Evolutionary conservation across 2,329 filamentous ascomycete genomes (phyloP).

Genomic region (Cladobotryum protrusum): DNA sequence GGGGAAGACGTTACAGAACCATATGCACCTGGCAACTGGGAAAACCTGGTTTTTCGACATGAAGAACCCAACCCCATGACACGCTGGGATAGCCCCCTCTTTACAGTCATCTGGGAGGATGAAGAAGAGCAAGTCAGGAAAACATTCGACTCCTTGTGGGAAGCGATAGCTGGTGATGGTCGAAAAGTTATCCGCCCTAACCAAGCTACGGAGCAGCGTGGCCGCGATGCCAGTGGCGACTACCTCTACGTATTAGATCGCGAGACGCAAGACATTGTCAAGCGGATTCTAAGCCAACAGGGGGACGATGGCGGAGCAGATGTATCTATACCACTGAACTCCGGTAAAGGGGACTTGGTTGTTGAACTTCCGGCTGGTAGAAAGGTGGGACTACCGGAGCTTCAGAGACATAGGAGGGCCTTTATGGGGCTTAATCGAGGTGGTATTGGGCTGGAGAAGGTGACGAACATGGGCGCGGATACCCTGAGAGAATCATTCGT

Average conservation of each 20-base stretch:
- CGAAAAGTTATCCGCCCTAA: constrained; percentile 66
- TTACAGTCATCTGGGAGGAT: constrained; percentile 73
- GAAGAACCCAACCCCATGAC: constrained; percentile 84
- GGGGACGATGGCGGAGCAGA: constrained; percentile 60
- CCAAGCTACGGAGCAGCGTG: constrained; percentile 62
- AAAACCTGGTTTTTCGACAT: constrained; percentile 74
- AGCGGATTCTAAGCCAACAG: constrained; percentile 62
- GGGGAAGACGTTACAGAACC: constrained; percentile 26
- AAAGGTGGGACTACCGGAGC: constrained; percentile 63
- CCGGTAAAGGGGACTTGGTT: constrained; percentile 40
- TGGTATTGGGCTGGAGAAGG: constrained; percentile 53
- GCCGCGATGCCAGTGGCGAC: constrained; percentile 59
- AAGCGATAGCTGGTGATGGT: constrained; percentile 58
- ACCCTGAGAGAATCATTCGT: constrained; percentile 59
- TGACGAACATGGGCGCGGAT: constrained; percentile 47
- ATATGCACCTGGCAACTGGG: constrained; percentile 58
- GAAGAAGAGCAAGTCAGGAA: constrained; percentile 49
- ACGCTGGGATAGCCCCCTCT: constrained; percentile 77
- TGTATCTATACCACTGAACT: constrained; percentile 41
- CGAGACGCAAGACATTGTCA: constrained; percentile 70
- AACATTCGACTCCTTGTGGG: constrained; percentile 66
- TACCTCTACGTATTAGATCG: constrained; percentile 77
- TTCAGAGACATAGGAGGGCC: constrained; percentile 71
- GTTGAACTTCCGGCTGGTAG: constrained; percentile 58
- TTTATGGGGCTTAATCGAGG: constrained; percentile 71